Evolutionary conservation across 1,284 basidiomycete genomes (phyloP).

Genomic region (Fomitopsis palustris): DNA sequence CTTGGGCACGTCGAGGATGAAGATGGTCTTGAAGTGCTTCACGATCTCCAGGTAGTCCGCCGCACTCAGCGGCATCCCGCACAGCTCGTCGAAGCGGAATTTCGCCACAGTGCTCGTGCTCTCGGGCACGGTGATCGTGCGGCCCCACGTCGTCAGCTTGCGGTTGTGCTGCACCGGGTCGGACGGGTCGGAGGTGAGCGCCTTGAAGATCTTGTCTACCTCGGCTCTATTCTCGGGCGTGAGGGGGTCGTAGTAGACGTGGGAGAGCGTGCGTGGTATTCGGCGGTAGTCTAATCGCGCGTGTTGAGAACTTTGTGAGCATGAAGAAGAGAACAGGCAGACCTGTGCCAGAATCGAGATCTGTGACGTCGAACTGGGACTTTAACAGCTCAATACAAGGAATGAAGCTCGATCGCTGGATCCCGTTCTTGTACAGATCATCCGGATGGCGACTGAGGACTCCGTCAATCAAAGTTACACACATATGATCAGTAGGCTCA

Average conservation of each 20-base stretch:
- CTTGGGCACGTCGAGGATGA: constrained; percentile 85
- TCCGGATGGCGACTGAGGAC: constrained; percentile 86
- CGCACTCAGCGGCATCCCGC: constrained; percentile 87
- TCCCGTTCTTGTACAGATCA: constrained; percentile 98
- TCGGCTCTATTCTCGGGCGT: constrained; percentile 62
- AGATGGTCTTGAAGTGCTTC: constrained; percentile 82
- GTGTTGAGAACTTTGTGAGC: neutral
- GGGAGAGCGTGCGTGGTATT: constrained; percentile 84
- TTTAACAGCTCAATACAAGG: constrained; percentile 96
- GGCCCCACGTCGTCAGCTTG: constrained; percentile 85
- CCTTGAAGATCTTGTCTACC: constrained; percentile 81
- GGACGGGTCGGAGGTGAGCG: constrained; percentile 52
- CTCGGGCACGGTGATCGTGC: constrained; percentile 76
- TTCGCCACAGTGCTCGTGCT: constrained; percentile 79
- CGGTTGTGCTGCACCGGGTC: constrained; percentile 64
- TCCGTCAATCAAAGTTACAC: constrained; percentile 3
- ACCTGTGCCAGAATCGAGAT: constrained; percentile 95
- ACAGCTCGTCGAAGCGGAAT: constrained; percentile 87
- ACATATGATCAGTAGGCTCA: constrained; percentile 35
- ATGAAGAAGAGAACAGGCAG: constrained; percentile 13
- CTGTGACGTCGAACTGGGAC: constrained; percentile 80
- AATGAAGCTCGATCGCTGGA: constrained; percentile 94
- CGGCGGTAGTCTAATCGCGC: constrained; percentile 79
- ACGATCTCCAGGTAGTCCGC: constrained; percentile 97
- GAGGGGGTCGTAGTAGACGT: constrained; percentile 89